Evolutionary conservation across 2,329 filamentous ascomycete species (phyloP), one percentile per base, ranked within the genome.

Genomic region (Decorospora gaudefroyi): DNA sequence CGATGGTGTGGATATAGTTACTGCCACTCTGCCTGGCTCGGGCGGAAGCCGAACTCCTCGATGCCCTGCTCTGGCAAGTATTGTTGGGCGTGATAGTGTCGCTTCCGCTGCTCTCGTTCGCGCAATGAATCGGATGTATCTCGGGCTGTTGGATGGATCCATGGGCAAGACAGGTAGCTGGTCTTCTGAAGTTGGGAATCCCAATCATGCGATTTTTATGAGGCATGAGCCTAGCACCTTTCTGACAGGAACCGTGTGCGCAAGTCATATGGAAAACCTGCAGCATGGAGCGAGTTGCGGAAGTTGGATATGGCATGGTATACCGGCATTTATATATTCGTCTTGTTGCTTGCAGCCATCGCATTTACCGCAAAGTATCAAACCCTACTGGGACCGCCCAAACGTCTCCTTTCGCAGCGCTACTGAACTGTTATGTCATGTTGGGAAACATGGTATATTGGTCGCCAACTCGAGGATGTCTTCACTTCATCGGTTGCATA

Each of bases 11-110:
- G 25, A 15, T n/a, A 19, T 32, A 51, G 46, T 22, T 32, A 28
- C 35, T 12, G 47, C 11, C 42, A 47, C 25, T 37, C 28, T 28
- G 38, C 33, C 18, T 43, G 46, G 42, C 18, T 44, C 11, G 31
- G 21, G 34, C 22, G 36, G 19, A 51, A 32, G 34, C 16, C 36
- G 16, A 12, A 42, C 32, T 42, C 42, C 12, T 46, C 41, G 15
- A 39, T 25, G 27, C 35, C 31, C 7, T 22, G 38, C 8, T 25
- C 16, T 16, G n/a, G n/a, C 10, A 27, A 12, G 19, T 27, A 26
- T 17, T 15, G 22, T 28, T 26, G 31, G 17, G 17, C 18, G 22
- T 38, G 33, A 46, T 21, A 6, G 12, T 16, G 8, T 34, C 17
- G 17, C n/a, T 13, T 29, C 12, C n/a, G 21, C 19, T 12, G 3